phyloP scores from a whole-genome alignment of 768 basidiomycete species.

The Trametes maxima region DNA sequence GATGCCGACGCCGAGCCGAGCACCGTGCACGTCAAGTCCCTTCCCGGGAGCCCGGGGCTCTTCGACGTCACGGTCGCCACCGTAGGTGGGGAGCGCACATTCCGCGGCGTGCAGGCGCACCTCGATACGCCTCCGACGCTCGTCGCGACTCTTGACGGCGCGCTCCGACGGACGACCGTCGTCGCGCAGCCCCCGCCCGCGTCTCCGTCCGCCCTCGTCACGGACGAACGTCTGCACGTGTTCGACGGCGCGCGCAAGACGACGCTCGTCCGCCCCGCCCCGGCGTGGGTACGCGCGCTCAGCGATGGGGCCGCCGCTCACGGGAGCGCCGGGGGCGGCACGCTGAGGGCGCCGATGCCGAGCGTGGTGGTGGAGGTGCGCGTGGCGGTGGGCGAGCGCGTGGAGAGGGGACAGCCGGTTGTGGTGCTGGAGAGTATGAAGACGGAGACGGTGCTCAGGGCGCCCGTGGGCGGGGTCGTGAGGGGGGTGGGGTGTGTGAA shows the following conservation, averaged over 20 bases:
- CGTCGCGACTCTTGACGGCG: slow-evolving; percentile 53
- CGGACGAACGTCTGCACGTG: slow-evolving; percentile 76
- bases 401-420: slow-evolving; percentile 79
- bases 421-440: slow-evolving; percentile 97
- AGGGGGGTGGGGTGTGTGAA: slow-evolving; percentile 73
- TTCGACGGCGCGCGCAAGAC: slow-evolving; percentile 67
- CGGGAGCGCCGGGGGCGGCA: slow-evolving; percentile 53
- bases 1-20: slow-evolving; percentile 39
- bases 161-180: slow-evolving; percentile 62
- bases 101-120: slow-evolving; percentile 56
- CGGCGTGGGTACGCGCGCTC: slow-evolving; percentile 69
- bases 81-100: slow-evolving; percentile 37
- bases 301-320: slow-evolving; percentile 49
- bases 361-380: slow-evolving; percentile 88
- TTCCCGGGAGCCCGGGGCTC: slow-evolving; percentile 28
- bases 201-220: slow-evolving; percentile 50
- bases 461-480: slow-evolving; percentile 69
- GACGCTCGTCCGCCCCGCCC: slow-evolving; percentile 61
- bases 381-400: slow-evolving; percentile 73
- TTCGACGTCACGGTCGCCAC: slow-evolving; percentile 53
- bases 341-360: slow-evolving; percentile 87
- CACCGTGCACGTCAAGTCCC: slow-evolving; percentile 43
- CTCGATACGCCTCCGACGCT: slow-evolving; percentile 57
- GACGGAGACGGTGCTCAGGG: slow-evolving; percentile 88
- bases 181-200: slow-evolving; percentile 70